Percentiles rank a stretch among this genome's conserved stretches.
These are phyloP conservation scores for Parascedosporium putredinis DNA, from an alignment of 2,329 filamentous ascomycete genomes.

Conservation along the genomic window DNA sequence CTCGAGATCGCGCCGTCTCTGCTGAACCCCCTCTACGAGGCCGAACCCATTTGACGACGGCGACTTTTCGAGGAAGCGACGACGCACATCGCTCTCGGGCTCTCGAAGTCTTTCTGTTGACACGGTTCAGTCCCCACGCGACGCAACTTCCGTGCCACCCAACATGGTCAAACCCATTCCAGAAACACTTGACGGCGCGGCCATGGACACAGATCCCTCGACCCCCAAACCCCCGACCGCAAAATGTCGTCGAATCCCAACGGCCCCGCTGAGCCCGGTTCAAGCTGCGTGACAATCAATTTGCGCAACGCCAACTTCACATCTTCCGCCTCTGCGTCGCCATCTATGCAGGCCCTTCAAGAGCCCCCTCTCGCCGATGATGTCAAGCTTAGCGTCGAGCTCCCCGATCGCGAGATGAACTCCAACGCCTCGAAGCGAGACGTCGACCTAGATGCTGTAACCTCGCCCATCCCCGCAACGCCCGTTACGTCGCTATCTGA, in stretches of 20 bases:
- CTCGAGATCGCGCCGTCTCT: constrained; percentile 48
- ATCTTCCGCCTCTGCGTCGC: constrained; percentile 9
- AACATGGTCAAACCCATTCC: constrained; percentile 18
- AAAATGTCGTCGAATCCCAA: background rate
- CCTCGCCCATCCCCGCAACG: background rate
- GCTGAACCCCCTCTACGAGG: constrained; percentile 52
- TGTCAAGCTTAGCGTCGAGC: constrained; percentile 36
- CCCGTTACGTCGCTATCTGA: constrained; percentile 25
- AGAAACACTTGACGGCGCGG: constrained; percentile 26
- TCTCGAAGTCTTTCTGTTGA: constrained; percentile 45
- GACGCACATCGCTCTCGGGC: constrained; percentile 46
- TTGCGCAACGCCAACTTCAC: constrained; percentile 31
- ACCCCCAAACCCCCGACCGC: constrained; percentile 12
- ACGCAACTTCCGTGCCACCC: constrained; percentile 21
- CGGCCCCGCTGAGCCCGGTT: constrained; percentile 29
- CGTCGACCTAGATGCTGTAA: background rate
- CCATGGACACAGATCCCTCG: constrained; percentile 27
- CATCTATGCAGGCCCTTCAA: constrained; percentile 1
- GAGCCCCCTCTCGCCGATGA: constrained; percentile 10
- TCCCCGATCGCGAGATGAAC: constrained; percentile 27
- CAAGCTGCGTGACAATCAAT: constrained; percentile 52
- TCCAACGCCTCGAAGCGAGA: background rate
- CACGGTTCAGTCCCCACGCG: constrained; percentile 21
- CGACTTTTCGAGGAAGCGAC: constrained; percentile 50
- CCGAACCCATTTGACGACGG: constrained; percentile 55